These are phyloP conservation scores for Anthracocystis walkeri DNA, from an alignment of 1,284 basidiomycete genomes.

Conservation along the genomic window DNA sequence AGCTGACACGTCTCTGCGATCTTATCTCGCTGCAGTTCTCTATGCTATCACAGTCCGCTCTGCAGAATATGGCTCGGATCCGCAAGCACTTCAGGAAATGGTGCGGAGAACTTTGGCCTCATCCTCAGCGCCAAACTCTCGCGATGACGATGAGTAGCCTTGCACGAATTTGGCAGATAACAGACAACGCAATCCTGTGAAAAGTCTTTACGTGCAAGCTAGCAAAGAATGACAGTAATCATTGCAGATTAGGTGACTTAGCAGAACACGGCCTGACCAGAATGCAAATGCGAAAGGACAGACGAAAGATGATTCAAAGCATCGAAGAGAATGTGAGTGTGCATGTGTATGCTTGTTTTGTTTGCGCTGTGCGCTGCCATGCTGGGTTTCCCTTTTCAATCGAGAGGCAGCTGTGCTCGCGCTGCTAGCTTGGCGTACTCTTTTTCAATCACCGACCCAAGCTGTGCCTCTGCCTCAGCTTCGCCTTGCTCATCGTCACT, in stretches of 20 bases:
- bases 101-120: constrained; percentile 46
- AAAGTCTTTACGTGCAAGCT: background rate
- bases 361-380: background rate
- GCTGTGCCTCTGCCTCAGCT: constrained; percentile 7
- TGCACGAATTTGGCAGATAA: background rate
- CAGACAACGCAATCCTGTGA: background rate
- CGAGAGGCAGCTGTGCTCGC: constrained; percentile 34
- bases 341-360: background rate
- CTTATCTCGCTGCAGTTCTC: constrained; percentile 28
- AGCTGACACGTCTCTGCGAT: background rate
- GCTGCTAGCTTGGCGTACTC: constrained; percentile 46
- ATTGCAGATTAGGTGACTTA: constrained; percentile 18
- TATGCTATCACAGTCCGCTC: constrained; percentile 59
- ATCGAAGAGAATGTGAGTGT: constrained; percentile 2
- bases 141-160: constrained; percentile 16
- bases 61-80: constrained; percentile 51
- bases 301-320: constrained; percentile 1
- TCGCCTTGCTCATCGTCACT: constrained; percentile 26
- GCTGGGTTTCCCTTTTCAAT: background rate
- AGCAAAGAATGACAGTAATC: constrained; percentile 14
- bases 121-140: constrained; percentile 11
- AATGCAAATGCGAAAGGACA: constrained; percentile 13
- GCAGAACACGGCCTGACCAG: background rate
- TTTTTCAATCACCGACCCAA: constrained; percentile 41
- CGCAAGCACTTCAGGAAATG: constrained; percentile 55